A percentile compares a stretch with the other conserved stretches of the same genome.
phyloP scores from a whole-genome alignment of 208 protist species.

The Leishmania lainsoni region DNA sequence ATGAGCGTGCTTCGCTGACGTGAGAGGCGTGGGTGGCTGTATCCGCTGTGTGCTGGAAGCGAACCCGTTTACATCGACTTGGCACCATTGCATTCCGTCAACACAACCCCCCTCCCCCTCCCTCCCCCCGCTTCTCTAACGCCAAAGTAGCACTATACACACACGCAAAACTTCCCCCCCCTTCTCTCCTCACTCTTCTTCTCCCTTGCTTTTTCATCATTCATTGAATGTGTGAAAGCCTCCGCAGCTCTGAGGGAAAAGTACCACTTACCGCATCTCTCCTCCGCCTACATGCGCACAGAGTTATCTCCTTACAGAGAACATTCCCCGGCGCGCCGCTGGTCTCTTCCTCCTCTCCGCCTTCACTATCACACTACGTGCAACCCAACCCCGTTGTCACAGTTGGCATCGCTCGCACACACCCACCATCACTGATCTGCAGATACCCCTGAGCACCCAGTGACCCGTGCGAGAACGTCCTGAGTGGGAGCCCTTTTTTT shows the following conservation, averaged over 20 bases:
- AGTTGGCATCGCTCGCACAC: neutral
- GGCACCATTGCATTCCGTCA: neutral
- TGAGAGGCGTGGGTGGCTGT: neutral
- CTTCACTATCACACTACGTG: neutral
- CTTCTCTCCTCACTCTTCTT: neutral
- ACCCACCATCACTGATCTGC: neutral
- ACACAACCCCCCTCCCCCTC: too few relatives aligned
- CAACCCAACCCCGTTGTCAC: neutral
- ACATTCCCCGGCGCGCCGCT: neutral
- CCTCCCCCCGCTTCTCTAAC: neutral
- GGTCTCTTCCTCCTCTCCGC: neutral
- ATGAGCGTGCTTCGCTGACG: neutral
- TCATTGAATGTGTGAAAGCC: neutral
- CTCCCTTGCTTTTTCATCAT: neutral
- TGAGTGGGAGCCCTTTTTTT: neutral
- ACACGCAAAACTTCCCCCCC: neutral
- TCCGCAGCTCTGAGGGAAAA: neutral
- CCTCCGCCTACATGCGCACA: neutral
- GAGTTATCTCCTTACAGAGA: neutral
- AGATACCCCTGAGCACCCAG: neutral
- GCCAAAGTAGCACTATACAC: neutral
- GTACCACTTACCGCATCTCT: neutral
- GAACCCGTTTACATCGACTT: neutral
- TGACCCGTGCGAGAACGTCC: neutral
- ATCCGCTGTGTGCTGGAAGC: neutral